Conservation (phyloP, 2,329 filamentous ascomycete genomes). For the Aspergillus pseudotamarii region DNA sequence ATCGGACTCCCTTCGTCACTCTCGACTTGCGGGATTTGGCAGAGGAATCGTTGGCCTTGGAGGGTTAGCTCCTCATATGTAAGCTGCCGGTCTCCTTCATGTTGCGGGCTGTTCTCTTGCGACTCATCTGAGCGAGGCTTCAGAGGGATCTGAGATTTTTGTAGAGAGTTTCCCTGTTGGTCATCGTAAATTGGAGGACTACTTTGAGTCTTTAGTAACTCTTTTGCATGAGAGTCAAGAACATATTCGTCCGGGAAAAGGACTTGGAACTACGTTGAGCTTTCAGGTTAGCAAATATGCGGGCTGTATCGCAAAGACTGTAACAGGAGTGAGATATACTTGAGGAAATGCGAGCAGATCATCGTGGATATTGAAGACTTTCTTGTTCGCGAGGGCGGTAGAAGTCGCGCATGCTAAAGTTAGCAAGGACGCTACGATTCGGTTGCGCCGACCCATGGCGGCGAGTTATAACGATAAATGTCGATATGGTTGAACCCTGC, state of each 20-base stretch:
- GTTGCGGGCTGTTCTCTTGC: conserved; percentile 62
- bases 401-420: conserved; percentile 35
- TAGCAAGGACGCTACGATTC: conserved; percentile 32
- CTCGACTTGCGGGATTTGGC: conserved; percentile 74
- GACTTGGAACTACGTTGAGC: conserved; percentile 71
- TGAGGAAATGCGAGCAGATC: conserved; percentile 86
- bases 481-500: not conserved
- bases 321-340: conserved; percentile 52
- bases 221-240: conserved; percentile 68
- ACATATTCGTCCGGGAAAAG: conserved; percentile 74
- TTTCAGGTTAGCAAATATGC: not conserved
- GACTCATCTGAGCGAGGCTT: conserved; percentile 22
- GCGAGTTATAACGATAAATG: too few species aligned
- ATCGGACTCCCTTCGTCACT: conserved; percentile 66
- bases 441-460: conserved; percentile 30
- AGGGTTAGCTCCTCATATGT: conserved; percentile 75
- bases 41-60: conserved; percentile 74
- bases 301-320: not conserved
- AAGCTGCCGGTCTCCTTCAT: conserved; percentile 21
- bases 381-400: conserved; percentile 54
- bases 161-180: conserved; percentile 20
- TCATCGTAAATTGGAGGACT: conserved; percentile 19
- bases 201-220: conserved; percentile 49
- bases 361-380: conserved; percentile 81
- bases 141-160: conserved; percentile 28